Base-by-base conservation (phyloP, 495 filamentous ascomycete species). In the Elasticomyces elasticus region DNA sequence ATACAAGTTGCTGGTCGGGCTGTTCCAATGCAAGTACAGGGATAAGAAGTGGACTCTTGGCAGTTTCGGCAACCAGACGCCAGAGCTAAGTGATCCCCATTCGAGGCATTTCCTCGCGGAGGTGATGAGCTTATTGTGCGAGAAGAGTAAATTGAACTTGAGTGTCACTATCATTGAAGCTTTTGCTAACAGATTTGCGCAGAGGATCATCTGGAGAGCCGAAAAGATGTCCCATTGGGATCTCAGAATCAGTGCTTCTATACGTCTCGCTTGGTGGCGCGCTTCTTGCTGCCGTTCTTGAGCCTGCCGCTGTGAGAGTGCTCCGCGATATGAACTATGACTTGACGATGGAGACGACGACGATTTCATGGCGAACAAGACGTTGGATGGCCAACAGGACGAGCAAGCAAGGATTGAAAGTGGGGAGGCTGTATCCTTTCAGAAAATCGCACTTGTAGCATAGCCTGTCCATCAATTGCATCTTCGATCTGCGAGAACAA, bases 21-120 rank as follows among this genome's bases (percentile, higher is more conserved):
- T 71, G 23, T 71, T 71, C 60, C 51, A 60, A 30, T 63, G 56
- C 54, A 71, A 71, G 57, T 71, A 68, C 47, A 26, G 57, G 11
- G 64, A 66, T 45, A 55, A 62, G 33, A 63, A 54, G 38, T 65
- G 59, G 61, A 64, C 61, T 30, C 54, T 58, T 11, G 53, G 53
- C 1, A 54, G 62, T 28, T 28, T 54, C 19, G 66, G 63, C 15
- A 30, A 59, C 5, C 53, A 59, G 15, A 37, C 62, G 60, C 62
- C 61, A 47, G 45, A 51, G 24, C 2, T 59, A 62, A 26, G 40
- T 45, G 49, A 54, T 48, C 44, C 43, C 15, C 58, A 57, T 23
- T 51, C 42, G 37, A 49, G 61, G 6, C 40, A 25, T n/a, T 71
- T 69, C 49, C 50, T 67, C 24, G 41, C 45, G 33, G 48, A 60